Conservation (phyloP, 352 stramenopile species). For the Globisporangium parvum region DNA sequence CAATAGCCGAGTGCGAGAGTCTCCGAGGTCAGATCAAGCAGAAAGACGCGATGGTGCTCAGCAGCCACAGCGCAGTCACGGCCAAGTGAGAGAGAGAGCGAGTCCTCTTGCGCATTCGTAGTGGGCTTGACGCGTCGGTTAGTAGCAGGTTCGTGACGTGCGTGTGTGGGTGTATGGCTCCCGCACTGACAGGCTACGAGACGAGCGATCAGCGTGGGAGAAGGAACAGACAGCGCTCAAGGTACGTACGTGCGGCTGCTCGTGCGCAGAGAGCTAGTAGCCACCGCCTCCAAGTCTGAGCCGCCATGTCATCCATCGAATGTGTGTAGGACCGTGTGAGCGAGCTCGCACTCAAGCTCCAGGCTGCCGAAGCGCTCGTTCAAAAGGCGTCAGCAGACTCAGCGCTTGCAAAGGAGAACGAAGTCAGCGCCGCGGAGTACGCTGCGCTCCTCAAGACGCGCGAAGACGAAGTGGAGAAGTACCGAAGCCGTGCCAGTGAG, state of each 20-base stretch:
- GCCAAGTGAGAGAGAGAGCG: slow-evolving; percentile 33
- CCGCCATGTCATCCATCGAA: too few species aligned
- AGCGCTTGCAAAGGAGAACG: slow-evolving; percentile 15
- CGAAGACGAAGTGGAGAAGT: slow-evolving; percentile 49
- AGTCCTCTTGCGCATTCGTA: background rate
- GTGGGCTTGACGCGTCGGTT: background rate
- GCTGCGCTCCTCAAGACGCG: slow-evolving; percentile 27
- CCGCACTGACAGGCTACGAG: slow-evolving; percentile 29
- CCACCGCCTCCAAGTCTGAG: background rate
- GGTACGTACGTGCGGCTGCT: slow-evolving; percentile 20
- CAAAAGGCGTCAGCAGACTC: slow-evolving; percentile 21
- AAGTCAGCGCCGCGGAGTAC: slow-evolving; percentile 16
- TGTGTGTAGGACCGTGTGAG: slow-evolving; percentile 38
- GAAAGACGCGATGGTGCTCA: slow-evolving; percentile 58
- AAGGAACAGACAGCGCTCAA: slow-evolving; percentile 40
- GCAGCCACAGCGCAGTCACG: slow-evolving; percentile 47
- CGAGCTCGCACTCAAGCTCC: slow-evolving; percentile 49
- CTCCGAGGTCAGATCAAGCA: slow-evolving; percentile 71
- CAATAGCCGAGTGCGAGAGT: slow-evolving; percentile 43
- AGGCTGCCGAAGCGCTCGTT: slow-evolving; percentile 37
- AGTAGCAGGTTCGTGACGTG: background rate
- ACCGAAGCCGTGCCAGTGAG: slow-evolving; percentile 23
- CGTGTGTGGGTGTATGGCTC: background rate
- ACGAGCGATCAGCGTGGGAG: slow-evolving; percentile 50
- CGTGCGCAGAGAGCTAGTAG: too few species aligned